Evolutionary conservation across 2,329 filamentous ascomycete genomes (phyloP).

Genomic region (Xylariaceae sp.): DNA sequence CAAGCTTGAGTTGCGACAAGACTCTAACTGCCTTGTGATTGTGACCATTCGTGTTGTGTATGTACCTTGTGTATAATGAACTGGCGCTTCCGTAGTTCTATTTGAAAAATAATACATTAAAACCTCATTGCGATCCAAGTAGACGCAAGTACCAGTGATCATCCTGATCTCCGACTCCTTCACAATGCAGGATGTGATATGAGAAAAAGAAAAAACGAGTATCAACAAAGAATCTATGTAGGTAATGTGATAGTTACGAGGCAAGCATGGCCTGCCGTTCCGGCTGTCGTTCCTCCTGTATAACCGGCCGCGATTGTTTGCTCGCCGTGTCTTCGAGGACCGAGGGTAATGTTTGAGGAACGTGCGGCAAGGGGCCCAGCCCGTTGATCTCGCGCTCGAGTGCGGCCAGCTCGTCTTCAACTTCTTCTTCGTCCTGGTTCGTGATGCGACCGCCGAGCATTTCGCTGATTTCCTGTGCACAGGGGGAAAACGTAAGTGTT

Average conservation of each 20-base stretch:
- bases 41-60: conserved; percentile 2
- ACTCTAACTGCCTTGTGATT: background rate
- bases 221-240: conserved; percentile 1
- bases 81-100: conserved; percentile 8
- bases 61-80: conserved; percentile 1
- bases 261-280: conserved; percentile 41
- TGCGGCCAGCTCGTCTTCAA: conserved; percentile 87
- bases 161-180: conserved; percentile 3
- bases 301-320: conserved; percentile 14
- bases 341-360: conserved; percentile 34
- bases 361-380: conserved; percentile 29
- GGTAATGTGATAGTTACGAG: conserved; percentile 17
- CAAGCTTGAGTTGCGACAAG: background rate
- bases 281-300: conserved; percentile 21
- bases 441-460: conserved; percentile 85
- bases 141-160: background rate
- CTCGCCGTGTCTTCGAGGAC: conserved; percentile 18
- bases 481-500: conserved; percentile 5
- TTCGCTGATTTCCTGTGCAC: conserved; percentile 75
- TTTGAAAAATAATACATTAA: conserved; percentile 4
- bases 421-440: conserved; percentile 93
- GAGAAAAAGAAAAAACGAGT: background rate
- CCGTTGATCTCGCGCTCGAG: conserved; percentile 59
- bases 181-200: conserved; percentile 1
- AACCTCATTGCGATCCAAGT: conserved; percentile 1